Percentiles rank a stretch among this genome's conserved stretches.
Evolutionary conservation across 805 yeast species (phyloP).

Genomic region (Ogataea populi-albae): DNA sequence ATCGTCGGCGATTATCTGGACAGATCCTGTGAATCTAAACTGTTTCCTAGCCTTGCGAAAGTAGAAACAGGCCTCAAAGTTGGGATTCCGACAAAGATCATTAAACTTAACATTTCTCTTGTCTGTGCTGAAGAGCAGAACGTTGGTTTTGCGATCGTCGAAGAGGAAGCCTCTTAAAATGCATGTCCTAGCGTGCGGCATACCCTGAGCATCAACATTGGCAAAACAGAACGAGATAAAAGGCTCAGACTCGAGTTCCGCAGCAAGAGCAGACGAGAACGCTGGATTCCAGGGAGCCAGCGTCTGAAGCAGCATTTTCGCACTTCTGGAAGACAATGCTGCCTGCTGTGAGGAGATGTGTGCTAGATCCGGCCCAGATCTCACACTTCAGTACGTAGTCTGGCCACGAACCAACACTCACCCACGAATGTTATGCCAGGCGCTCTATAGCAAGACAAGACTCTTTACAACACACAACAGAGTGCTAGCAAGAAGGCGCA

Average conservation of each 20-base stretch:
- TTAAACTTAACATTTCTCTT: slow-evolving; percentile 60
- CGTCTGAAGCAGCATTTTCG: slow-evolving; percentile 21
- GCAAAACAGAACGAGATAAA: slow-evolving; percentile 66
- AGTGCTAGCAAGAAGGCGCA: no score
- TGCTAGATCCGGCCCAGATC: no score
- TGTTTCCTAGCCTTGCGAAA: slow-evolving; percentile 62
- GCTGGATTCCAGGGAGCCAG: slow-evolving; percentile 79
- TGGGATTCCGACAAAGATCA: slow-evolving; percentile 49
- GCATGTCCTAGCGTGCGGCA: slow-evolving; percentile 68
- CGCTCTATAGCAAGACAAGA: no score
- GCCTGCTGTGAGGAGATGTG: no score
- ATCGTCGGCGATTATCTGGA: slow-evolving; percentile 41
- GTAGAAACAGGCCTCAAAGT: slow-evolving; percentile 76
- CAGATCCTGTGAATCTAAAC: slow-evolving; percentile 68
- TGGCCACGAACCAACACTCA: no score
- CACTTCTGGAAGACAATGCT: no score
- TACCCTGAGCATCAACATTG: slow-evolving; percentile 53
- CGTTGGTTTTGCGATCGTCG: slow-evolving; percentile 62
- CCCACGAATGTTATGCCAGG: no score
- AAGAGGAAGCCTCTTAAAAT: slow-evolving; percentile 75
- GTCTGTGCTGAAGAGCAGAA: slow-evolving; percentile 70
- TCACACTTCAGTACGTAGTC: no score
- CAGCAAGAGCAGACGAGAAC: slow-evolving; percentile 51
- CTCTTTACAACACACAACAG: no score
- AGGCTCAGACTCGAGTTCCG: slow-evolving; percentile 43